Conservation (phyloP, 345 rosid species). For the Xanthoceras sorbifolium region DNA sequence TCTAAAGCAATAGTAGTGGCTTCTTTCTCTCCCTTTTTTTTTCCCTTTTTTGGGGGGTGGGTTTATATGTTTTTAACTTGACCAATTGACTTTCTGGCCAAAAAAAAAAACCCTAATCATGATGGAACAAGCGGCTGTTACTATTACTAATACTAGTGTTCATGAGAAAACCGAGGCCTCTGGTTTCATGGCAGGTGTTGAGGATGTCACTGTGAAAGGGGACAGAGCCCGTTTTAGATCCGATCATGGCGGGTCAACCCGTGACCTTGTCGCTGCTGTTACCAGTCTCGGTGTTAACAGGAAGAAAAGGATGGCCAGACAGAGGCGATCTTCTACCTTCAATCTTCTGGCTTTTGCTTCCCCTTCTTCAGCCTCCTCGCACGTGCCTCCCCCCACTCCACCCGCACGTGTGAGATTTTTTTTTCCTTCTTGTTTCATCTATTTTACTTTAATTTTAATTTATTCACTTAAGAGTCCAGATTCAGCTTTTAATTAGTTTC, state of each 20-base stretch:
- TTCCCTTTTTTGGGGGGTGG: slow-evolving; percentile 11
- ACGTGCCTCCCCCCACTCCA: slow-evolving; percentile 46
- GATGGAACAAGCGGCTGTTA: slow-evolving; percentile 39
- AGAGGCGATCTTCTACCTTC: slow-evolving; percentile 68
- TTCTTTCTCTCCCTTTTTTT: slow-evolving; percentile 23
- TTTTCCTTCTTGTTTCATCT: background rate
- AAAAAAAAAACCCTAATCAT: slow-evolving; percentile 35
- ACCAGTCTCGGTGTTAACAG: slow-evolving; percentile 58
- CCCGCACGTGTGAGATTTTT: slow-evolving; percentile 77
- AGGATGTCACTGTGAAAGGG: slow-evolving; percentile 30
- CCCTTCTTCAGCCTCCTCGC: slow-evolving; percentile 31
- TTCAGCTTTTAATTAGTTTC: background rate
- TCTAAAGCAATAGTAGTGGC: slow-evolving; percentile 34
- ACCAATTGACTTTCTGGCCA: slow-evolving; percentile 35
- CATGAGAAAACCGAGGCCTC: slow-evolving; percentile 60
- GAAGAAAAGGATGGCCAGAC: slow-evolving; percentile 91
- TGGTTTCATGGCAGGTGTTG: slow-evolving; percentile 62
- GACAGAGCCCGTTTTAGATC: slow-evolving; percentile 30
- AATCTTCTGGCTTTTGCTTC: slow-evolving; percentile 43
- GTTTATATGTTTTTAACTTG: slow-evolving; percentile 19
- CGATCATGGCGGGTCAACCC: slow-evolving; percentile 47
- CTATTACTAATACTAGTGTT: slow-evolving; percentile 4
- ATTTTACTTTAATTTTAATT: background rate
- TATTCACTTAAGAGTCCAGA: background rate
- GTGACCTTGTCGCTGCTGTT: slow-evolving; percentile 46